Percentiles rank a stretch among this genome's conserved stretches.
phyloP scores from a whole-genome alignment of 2,329 filamentous ascomycete species.

The Thermomyces lanuginosus region DNA sequence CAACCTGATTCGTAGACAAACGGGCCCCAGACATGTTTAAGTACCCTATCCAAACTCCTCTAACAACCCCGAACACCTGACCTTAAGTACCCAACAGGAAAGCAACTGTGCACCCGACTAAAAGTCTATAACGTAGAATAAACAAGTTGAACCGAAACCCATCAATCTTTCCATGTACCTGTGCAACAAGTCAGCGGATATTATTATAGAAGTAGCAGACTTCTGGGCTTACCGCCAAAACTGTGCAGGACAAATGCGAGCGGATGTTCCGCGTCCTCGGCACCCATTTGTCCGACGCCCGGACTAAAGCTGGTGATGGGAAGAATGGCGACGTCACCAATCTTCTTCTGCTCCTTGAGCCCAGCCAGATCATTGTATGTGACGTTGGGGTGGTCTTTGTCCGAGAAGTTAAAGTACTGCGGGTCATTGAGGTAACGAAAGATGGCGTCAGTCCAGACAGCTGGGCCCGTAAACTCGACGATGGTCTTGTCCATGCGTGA shows the following conservation, averaged over 20 bases:
- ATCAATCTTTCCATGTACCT: too few relatives aligned
- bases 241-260: conserved; percentile 97
- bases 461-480: conserved; percentile 87
- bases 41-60: too few relatives aligned
- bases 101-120: too few relatives aligned
- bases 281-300: conserved; percentile 83
- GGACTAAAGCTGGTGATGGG: conserved; percentile 97
- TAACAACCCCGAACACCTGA: too few relatives aligned
- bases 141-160: too few relatives aligned
- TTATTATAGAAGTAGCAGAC: conserved; percentile 8
- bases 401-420: conserved; percentile 65
- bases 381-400: conserved; percentile 49
- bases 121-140: too few relatives aligned
- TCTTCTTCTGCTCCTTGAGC: conserved; percentile 65
- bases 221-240: conserved; percentile 55
- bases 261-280: conserved; percentile 71
- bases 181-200: too few relatives aligned
- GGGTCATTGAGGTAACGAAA: conserved; percentile 90
- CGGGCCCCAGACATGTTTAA: too few relatives aligned
- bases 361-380: conserved; percentile 80
- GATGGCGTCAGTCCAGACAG: conserved; percentile 80
- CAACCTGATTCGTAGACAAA: too few relatives aligned
- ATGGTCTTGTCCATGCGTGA: conserved; percentile 54
- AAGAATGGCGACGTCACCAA: conserved; percentile 83
- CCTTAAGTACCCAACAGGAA: too few relatives aligned